phyloP scores from a whole-genome alignment of 305 asterid species.

The Fraxinus floribunda region DNA sequence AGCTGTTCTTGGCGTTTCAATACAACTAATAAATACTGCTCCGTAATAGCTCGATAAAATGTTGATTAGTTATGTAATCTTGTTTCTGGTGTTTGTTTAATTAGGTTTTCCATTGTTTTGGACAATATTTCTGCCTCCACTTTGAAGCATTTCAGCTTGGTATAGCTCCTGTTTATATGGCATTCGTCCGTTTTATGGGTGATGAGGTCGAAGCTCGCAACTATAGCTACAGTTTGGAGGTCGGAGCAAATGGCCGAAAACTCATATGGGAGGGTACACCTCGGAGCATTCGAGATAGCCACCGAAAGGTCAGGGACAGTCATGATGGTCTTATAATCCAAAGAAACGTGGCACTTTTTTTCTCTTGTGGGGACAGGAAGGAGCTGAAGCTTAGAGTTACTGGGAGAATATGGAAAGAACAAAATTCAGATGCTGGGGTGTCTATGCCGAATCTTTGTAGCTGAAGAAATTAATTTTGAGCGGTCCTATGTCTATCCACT shows the following conservation, averaged over 20 bases:
- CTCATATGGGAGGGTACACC: conserved; percentile 59
- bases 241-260: conserved; percentile 49
- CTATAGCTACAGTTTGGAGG: conserved; percentile 55
- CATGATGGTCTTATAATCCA: conserved; percentile 56
- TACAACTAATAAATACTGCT: neutral
- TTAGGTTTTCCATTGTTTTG: conserved; percentile 54
- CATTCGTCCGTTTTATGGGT: conserved; percentile 56
- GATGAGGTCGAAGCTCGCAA: conserved; percentile 51
- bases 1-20: neutral
- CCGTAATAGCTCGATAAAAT: neutral
- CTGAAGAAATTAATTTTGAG: conserved; percentile 20
- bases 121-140: conserved; percentile 52
- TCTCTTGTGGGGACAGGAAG: conserved; percentile 52
- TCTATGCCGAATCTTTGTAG: conserved; percentile 47
- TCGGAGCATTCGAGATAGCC: conserved; percentile 48
- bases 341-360: conserved; percentile 51
- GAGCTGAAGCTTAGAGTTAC: conserved; percentile 59
- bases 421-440: conserved; percentile 42
- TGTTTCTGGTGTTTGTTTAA: conserved; percentile 9
- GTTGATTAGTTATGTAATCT: neutral
- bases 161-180: conserved; percentile 56
- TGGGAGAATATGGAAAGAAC: conserved; percentile 53
- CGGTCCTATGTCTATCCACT: neutral
- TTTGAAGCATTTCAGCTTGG: conserved; percentile 58
- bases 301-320: conserved; percentile 56